Conservation (phyloP, 441 rosid genomes). For the Francoa sonchifolia region DNA sequence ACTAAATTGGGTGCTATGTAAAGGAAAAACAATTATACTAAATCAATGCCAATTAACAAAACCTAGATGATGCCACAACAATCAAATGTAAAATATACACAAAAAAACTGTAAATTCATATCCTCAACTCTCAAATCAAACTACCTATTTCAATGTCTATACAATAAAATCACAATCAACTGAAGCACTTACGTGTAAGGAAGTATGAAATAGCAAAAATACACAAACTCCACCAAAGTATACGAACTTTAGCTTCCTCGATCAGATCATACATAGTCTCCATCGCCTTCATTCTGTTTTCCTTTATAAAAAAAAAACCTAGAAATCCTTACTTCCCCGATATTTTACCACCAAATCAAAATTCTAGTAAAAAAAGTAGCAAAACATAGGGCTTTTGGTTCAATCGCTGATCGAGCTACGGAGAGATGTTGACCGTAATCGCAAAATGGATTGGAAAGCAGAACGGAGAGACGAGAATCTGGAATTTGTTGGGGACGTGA, state of each 20-base stretch:
- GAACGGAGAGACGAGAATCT: too few species aligned
- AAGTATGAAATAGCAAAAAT: slow-evolving; percentile 67
- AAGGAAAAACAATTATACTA: too few species aligned
- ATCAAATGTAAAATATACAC: background rate
- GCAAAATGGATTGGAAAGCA: too few species aligned
- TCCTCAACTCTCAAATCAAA: background rate
- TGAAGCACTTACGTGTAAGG: slow-evolving; percentile 55
- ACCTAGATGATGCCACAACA: background rate
- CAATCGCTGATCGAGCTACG: too few species aligned
- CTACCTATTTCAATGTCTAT: background rate
- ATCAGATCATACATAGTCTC: slow-evolving; percentile 88
- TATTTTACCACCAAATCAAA: too few species aligned
- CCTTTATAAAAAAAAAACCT: background rate
- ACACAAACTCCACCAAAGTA: slow-evolving; percentile 75
- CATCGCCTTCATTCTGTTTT: slow-evolving; percentile 52
- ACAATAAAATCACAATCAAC: background rate
- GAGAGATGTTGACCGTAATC: too few species aligned
- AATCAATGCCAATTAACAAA: background rate
- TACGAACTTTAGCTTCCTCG: slow-evolving; percentile 77
- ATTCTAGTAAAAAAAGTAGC: too few species aligned
- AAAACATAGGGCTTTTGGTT: too few species aligned
- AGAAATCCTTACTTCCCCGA: background rate
- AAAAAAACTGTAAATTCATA: background rate
- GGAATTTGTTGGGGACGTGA: too few species aligned
- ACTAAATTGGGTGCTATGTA: too few species aligned